Evolutionary conservation across 2,329 filamentous ascomycete genomes (phyloP).

Genomic region (Fusarium chlamydosporum): DNA sequence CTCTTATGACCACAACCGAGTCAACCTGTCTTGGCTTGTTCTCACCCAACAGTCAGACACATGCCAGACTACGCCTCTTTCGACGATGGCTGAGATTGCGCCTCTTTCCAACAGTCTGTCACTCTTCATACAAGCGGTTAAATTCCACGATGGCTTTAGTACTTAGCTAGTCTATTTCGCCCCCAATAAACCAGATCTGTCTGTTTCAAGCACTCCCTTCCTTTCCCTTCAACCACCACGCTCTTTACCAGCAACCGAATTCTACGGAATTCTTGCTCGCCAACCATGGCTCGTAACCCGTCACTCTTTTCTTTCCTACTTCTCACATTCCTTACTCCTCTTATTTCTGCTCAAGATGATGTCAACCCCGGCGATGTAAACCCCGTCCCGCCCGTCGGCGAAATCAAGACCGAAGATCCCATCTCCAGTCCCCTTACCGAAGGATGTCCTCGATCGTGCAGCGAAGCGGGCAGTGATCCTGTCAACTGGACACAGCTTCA

Average conservation of each 20-base stretch:
- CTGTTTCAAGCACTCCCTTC: slow-evolving; percentile 9
- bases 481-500: slow-evolving; percentile 49
- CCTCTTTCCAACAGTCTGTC: not conserved
- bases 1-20: slow-evolving; percentile 2
- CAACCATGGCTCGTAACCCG: slow-evolving; percentile 42
- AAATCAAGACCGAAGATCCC: slow-evolving; percentile 47
- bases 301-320: slow-evolving; percentile 46
- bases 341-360: slow-evolving; percentile 24
- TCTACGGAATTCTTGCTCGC: slow-evolving; percentile 1
- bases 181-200: slow-evolving; percentile 1
- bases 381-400: slow-evolving; percentile 40
- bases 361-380: slow-evolving; percentile 40
- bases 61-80: slow-evolving; percentile 44
- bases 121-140: slow-evolving; percentile 11
- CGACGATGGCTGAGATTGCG: slow-evolving; percentile 15
- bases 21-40: slow-evolving; percentile 8
- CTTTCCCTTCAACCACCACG: not conserved
- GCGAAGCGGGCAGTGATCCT: slow-evolving; percentile 40
- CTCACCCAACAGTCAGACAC: slow-evolving; percentile 26
- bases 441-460: slow-evolving; percentile 45
- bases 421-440: slow-evolving; percentile 46
- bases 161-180: not conserved
- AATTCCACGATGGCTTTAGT: slow-evolving; percentile 19
- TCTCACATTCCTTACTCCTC: slow-evolving; percentile 35
- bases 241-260: slow-evolving; percentile 10